Conservation (phyloP, 495 filamentous ascomycete species). For the Recurvomyces mirabilis region DNA sequence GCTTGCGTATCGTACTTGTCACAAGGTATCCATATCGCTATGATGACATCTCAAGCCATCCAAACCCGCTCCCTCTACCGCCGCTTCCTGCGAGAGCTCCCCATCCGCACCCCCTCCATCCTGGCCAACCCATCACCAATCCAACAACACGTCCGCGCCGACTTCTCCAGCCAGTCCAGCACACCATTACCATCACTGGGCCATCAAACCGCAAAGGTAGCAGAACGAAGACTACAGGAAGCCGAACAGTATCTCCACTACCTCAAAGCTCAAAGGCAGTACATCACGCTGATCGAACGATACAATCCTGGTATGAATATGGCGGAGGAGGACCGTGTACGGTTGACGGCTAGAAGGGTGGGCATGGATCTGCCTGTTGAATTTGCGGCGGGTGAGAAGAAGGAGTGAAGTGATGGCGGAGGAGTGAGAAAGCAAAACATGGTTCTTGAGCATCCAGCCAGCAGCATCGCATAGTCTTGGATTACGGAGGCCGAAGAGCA, state of each 20-base stretch:
- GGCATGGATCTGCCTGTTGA: slow-evolving; percentile 70
- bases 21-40: no score
- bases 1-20: no score
- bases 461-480: no score
- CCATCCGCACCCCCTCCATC: slow-evolving; percentile 41
- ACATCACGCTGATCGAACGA: slow-evolving; percentile 66
- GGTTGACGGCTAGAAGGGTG: slow-evolving; percentile 74
- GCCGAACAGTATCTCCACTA: slow-evolving; percentile 71
- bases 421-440: neutral
- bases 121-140: slow-evolving; percentile 40
- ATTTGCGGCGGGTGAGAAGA: neutral
- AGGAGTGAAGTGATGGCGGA: neutral
- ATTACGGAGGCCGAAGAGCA: no score
- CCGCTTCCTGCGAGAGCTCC: slow-evolving; percentile 80
- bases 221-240: slow-evolving; percentile 37
- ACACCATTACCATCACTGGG: neutral
- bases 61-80: slow-evolving; percentile 82
- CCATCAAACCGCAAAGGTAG: slow-evolving; percentile 4
- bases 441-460: no score
- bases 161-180: slow-evolving; percentile 33
- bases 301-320: slow-evolving; percentile 86
- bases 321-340: slow-evolving; percentile 72
- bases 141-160: slow-evolving; percentile 34
- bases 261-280: slow-evolving; percentile 68
- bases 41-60: no score